phyloP scores from a whole-genome alignment of 1,284 basidiomycete species.

The Cutaneotrichosporon sp. region DNA sequence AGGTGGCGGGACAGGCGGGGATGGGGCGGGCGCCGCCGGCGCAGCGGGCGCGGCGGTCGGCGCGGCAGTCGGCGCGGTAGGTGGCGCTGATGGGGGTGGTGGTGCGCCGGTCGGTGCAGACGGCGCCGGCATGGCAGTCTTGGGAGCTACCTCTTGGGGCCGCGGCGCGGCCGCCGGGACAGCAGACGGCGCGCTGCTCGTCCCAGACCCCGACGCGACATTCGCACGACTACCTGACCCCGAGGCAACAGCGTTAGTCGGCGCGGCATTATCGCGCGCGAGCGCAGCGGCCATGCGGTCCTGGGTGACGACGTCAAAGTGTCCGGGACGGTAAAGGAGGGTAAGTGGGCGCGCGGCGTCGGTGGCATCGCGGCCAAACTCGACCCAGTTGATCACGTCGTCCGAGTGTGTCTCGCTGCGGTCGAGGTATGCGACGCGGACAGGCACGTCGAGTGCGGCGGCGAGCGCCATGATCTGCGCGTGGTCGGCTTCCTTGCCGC shows the following conservation, averaged over 20 bases:
- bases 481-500: conserved; percentile 82
- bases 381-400: conserved; percentile 56
- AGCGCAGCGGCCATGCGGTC: conserved; percentile 18
- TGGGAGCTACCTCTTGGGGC: too few relatives aligned
- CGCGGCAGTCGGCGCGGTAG: background rate
- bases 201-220: background rate
- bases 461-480: conserved; percentile 76
- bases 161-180: background rate
- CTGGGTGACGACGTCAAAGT: conserved; percentile 63
- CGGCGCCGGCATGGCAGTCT: background rate
- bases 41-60: background rate
- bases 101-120: background rate
- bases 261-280: background rate
- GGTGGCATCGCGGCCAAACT: conserved; percentile 53
- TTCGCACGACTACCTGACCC: background rate
- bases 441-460: conserved; percentile 60
- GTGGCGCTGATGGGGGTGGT: background rate
- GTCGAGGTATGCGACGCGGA: conserved; percentile 76
- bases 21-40: background rate
- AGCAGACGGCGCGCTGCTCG: background rate
- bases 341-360: conserved; percentile 49
- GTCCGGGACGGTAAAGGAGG: conserved; percentile 70
- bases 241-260: background rate
- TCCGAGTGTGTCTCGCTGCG: conserved; percentile 48
- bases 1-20: background rate